phyloP scores from a whole-genome alignment of 192 early-diverging fungal genomes.

The Backusella westeae region DNA sequence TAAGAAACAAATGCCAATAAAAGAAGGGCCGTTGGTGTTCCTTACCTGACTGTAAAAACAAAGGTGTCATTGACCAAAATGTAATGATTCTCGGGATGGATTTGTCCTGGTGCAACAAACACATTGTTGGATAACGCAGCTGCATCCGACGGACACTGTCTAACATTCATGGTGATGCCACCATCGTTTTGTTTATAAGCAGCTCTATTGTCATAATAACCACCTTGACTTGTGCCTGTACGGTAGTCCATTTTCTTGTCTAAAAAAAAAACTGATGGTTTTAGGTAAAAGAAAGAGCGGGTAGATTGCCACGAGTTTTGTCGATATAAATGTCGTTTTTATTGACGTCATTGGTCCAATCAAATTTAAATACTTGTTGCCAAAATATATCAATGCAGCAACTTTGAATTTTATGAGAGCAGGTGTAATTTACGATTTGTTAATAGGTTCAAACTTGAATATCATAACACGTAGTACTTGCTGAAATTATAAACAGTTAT shows the following conservation, averaged over 20 bases:
- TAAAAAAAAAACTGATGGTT: background rate
- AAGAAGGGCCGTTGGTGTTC: background rate
- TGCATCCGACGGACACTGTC: slow-evolving; percentile 43
- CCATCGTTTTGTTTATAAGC: background rate
- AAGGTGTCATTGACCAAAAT: slow-evolving; percentile 75
- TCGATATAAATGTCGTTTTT: background rate
- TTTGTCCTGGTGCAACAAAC: slow-evolving; percentile 70
- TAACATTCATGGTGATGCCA: slow-evolving; percentile 21
- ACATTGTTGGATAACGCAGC: slow-evolving; percentile 74
- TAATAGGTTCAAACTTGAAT: too few relatives aligned
- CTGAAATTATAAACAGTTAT: too few relatives aligned
- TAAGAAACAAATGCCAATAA: background rate
- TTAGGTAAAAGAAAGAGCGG: background rate
- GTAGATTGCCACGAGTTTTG: background rate
- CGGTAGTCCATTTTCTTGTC: background rate
- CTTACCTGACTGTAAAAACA: slow-evolving; percentile 79
- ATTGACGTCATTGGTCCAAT: background rate
- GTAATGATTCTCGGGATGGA: slow-evolving; percentile 66
- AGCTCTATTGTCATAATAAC: slow-evolving; percentile 3
- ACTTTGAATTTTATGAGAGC: too few relatives aligned
- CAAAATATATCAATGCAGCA: too few relatives aligned
- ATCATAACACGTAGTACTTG: too few relatives aligned
- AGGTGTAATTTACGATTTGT: too few relatives aligned
- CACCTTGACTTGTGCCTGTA: background rate
- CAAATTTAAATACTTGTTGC: background rate